Percentiles rank a stretch among this genome's conserved stretches.
phyloP scores from a whole-genome alignment of 1,284 basidiomycete genomes.

The Singerocomus inundabilis region DNA sequence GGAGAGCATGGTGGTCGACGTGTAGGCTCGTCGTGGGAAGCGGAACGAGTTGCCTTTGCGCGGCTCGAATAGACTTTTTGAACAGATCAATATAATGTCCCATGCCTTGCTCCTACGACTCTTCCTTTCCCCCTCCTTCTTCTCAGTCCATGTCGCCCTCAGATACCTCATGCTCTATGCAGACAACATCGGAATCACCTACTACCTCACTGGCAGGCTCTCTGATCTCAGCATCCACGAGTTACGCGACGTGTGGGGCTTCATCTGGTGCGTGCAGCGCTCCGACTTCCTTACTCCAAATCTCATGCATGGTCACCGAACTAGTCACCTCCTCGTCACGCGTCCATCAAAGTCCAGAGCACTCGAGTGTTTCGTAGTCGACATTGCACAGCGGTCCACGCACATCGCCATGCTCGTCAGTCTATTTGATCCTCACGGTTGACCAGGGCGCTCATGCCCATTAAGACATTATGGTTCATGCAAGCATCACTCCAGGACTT shows the following conservation, averaged over 20 bases:
- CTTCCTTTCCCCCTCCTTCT: constrained; percentile 87
- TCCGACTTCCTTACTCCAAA: constrained; percentile 8
- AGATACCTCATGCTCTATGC: constrained; percentile 87
- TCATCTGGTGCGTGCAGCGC: constrained; percentile 71
- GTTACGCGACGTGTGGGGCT: constrained; percentile 94
- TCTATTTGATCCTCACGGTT: constrained; percentile 25
- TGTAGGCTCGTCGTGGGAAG: constrained; percentile 31
- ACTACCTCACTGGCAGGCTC: constrained; percentile 88
- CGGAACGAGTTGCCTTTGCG: too few species aligned
- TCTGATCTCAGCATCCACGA: constrained; percentile 76
- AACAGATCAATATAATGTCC: constrained; percentile 43
- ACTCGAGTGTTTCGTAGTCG: constrained; percentile 88
- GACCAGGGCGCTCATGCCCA: constrained; percentile 19
- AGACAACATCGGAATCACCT: constrained; percentile 94
- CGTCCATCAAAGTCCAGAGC: constrained; percentile 87
- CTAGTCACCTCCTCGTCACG: constrained; percentile 88
- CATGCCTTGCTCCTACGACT: constrained; percentile 84
- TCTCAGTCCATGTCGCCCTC: constrained; percentile 88
- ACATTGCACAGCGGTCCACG: constrained; percentile 83
- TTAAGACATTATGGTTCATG: constrained; percentile 95
- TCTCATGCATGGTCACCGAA: constrained; percentile 15
- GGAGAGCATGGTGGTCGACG: constrained; percentile 38
- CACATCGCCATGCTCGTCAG: constrained; percentile 92
- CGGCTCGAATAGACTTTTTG: too few species aligned
- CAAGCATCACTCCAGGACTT: constrained; percentile 92